Percentiles rank a stretch among this genome's conserved stretches.
These are phyloP conservation scores for Leptodermis oblonga DNA, from an alignment of 257 asterid genomes.

Conservation along the genomic window DNA sequence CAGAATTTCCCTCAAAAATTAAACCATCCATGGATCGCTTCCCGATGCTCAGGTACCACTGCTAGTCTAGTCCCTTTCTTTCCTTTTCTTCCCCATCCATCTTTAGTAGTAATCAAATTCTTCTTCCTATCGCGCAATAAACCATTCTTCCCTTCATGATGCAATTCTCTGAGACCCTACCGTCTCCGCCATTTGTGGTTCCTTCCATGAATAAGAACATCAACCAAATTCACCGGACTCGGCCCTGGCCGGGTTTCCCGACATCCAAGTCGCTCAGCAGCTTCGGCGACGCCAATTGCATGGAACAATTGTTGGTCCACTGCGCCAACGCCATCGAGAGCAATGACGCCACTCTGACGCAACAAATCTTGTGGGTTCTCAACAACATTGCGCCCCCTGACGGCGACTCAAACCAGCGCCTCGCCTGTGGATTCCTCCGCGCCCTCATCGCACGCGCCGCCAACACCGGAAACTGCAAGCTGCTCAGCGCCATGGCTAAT, in stretches of 20 bases:
- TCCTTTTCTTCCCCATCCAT: slow-evolving; percentile 19
- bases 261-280: slow-evolving; percentile 39
- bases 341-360: slow-evolving; percentile 87
- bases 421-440: slow-evolving; percentile 81
- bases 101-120: not conserved
- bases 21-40: slow-evolving; percentile 44
- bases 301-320: slow-evolving; percentile 86
- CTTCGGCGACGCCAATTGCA: slow-evolving; percentile 75
- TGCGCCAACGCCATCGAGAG: slow-evolving; percentile 84
- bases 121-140: not conserved
- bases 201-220: slow-evolving; percentile 33
- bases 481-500: slow-evolving; percentile 55
- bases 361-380: slow-evolving; percentile 92
- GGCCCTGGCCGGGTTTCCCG: slow-evolving; percentile 65
- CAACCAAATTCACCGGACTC: slow-evolving; percentile 27
- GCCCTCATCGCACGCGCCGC: slow-evolving; percentile 86
- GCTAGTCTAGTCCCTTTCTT: slow-evolving; percentile 73
- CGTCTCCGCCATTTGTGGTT: slow-evolving; percentile 31
- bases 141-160: slow-evolving; percentile 29
- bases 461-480: slow-evolving; percentile 51
- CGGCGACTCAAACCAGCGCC: slow-evolving; percentile 92
- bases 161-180: slow-evolving; percentile 62
- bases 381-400: slow-evolving; percentile 94
- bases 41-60: slow-evolving; percentile 72
- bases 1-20: slow-evolving; percentile 24